phyloP scores from a whole-genome alignment of 352 stramenopile species.

The Paralagenidium karlingii region DNA sequence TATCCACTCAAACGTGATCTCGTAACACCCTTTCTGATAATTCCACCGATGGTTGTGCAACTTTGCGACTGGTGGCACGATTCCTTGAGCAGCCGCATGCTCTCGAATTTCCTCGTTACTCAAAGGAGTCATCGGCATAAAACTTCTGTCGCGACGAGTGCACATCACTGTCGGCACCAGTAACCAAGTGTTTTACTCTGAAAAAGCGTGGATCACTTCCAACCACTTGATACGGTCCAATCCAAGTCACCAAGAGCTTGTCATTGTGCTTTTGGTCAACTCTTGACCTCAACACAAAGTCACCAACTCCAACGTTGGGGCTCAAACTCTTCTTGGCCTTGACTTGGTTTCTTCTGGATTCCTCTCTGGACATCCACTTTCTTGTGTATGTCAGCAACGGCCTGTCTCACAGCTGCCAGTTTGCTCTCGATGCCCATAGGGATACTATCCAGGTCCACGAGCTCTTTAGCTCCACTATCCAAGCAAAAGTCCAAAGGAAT shows the following conservation, averaged over 20 bases:
- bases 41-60: background rate
- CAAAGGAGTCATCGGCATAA: constrained; percentile 10
- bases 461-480: background rate
- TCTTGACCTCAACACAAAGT: constrained; percentile 17
- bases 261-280: constrained; percentile 11
- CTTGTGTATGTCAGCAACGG: constrained; percentile 6
- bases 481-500: constrained; percentile 3
- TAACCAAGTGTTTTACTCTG: constrained; percentile 8
- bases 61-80: constrained; percentile 3
- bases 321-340: constrained; percentile 1
- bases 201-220: constrained; percentile 10
- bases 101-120: constrained; percentile 13
- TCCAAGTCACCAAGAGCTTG: constrained; percentile 19
- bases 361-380: constrained; percentile 1
- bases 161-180: constrained; percentile 9
- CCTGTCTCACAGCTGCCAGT: background rate
- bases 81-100: constrained; percentile 9
- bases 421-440: background rate
- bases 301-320: constrained; percentile 11
- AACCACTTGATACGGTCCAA: constrained; percentile 13
- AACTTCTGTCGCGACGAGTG: constrained; percentile 16
- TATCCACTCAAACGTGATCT: constrained; percentile 1
- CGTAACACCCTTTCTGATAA: background rate
- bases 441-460: too few species aligned
- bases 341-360: constrained; percentile 1